Evolutionary conservation across 257 asterid genomes (phyloP), one percentile per base, ranked within the genome.

Genomic region (Parsonsia alboflavescens): DNA sequence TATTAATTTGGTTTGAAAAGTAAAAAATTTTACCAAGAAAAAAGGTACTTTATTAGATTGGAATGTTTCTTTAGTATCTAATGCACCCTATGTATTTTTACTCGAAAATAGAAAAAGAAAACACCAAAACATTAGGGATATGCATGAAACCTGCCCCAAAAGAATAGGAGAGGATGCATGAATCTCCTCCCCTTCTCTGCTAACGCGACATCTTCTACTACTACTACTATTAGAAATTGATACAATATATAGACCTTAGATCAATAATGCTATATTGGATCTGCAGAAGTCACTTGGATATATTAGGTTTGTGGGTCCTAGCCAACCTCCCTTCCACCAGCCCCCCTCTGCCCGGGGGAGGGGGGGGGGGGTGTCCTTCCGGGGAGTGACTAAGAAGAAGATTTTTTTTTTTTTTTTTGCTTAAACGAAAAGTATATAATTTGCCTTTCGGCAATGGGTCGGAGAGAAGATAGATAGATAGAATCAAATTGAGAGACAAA

Each of bases 381-480:
- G 58, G 10, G 24, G 12, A 69, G 26, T 63, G 50, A 71, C 36
- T n/a, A 22, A 3, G 39, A 33, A 33, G 39, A 46, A n/a, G 49
- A 26, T 41, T 82, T 36, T 71, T 26, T 70, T 64, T 52, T 73
- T 74, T 75, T 74, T 26, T 78, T 74, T 26, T 66, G 73, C 67
- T 52, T 48, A 24, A n/a, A 52, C 30, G 7, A 52, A 74, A 80
- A 82, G 56, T 28, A 66, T 4, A 10, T 13, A 33, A 33, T 52
- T 21, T 75, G 80, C 73, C 86, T 84, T 87, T 87, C 86, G 81
- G 90, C 84, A 74, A 81, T 72, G 54, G 67, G 79, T 33, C 39
- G 39, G 39, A 33, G 39, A 33, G 39, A 3, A 33, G 39, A 33
- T 33, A 61, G 78, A 57, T 1, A 33, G 39, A 33, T 33, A 61